A percentile compares a stretch with the other conserved stretches of the same genome.
These are phyloP conservation scores for Blastomyces gilchristii DNA, from an alignment of 2,329 filamentous ascomycete genomes.

Conservation along the genomic window DNA sequence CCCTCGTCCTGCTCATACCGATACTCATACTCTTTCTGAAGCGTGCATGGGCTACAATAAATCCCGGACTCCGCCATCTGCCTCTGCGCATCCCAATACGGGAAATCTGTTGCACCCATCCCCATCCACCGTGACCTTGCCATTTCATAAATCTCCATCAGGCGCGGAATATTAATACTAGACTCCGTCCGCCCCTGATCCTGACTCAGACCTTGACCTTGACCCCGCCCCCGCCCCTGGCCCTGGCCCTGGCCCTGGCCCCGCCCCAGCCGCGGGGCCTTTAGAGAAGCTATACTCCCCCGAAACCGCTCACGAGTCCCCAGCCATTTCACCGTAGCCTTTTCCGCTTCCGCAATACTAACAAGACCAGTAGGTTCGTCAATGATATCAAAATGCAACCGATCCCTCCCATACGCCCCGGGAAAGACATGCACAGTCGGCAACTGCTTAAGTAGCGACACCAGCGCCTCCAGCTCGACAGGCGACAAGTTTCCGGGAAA, in stretches of 20 bases:
- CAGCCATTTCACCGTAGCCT: neutral
- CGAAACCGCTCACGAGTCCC: neutral
- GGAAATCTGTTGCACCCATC: conserved; percentile 3
- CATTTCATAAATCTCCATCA: neutral
- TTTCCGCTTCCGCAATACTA: conserved; percentile 3
- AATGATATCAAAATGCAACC: neutral
- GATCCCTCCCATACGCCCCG: neutral
- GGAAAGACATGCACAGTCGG: neutral
- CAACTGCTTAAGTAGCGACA: neutral
- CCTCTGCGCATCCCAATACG: conserved; percentile 4
- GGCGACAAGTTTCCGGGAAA: neutral
- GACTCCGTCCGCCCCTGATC: neutral
- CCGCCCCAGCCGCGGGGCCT: neutral
- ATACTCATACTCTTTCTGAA: neutral
- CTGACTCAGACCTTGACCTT: neutral
- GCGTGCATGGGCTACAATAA: conserved; percentile 6
- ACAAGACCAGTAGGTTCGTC: neutral
- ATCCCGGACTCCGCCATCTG: conserved; percentile 4
- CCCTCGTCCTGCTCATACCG: neutral
- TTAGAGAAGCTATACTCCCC: neutral
- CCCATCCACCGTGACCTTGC: conserved; percentile 1
- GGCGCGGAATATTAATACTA: neutral
- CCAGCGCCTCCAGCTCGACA: neutral
- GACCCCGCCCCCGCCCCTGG: neutral
- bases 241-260: neutral